These are phyloP conservation scores for Mollisia scopiformis DNA, from an alignment of 2,329 filamentous ascomycete genomes.

Conservation along the genomic window DNA sequence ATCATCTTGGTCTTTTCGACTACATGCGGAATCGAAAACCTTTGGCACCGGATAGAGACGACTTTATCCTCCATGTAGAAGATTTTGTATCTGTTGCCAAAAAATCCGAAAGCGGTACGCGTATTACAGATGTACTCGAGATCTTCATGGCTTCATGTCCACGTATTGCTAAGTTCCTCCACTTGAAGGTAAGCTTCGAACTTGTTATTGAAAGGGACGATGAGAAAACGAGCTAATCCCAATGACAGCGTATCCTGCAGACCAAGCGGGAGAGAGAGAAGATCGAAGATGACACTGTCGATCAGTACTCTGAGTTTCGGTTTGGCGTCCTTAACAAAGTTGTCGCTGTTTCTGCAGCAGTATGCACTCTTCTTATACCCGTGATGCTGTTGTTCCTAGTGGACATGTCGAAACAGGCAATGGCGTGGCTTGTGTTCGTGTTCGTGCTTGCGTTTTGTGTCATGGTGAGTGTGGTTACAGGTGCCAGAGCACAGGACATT, in stretches of 20 bases:
- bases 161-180: neutral
- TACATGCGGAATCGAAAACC: neutral
- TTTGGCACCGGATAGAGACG: neutral
- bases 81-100: neutral
- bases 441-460: neutral
- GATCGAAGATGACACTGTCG: neutral
- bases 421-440: neutral
- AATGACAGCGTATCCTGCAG: neutral
- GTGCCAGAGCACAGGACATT: neutral
- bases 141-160: neutral
- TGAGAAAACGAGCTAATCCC: neutral
- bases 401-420: neutral
- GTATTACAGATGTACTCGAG: neutral
- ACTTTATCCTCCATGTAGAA: neutral
- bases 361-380: neutral
- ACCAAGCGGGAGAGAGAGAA: neutral
- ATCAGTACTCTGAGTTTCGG: neutral
- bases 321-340: neutral
- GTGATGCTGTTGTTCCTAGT: neutral
- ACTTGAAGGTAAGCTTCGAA: neutral
- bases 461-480: neutral
- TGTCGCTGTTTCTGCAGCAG: neutral
- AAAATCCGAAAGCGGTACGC: neutral
- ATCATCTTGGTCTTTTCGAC: neutral
- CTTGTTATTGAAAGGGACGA: neutral